phyloP scores from a whole-genome alignment of 192 early-diverging fungal genomes.

The Entomortierella chlamydospora region DNA sequence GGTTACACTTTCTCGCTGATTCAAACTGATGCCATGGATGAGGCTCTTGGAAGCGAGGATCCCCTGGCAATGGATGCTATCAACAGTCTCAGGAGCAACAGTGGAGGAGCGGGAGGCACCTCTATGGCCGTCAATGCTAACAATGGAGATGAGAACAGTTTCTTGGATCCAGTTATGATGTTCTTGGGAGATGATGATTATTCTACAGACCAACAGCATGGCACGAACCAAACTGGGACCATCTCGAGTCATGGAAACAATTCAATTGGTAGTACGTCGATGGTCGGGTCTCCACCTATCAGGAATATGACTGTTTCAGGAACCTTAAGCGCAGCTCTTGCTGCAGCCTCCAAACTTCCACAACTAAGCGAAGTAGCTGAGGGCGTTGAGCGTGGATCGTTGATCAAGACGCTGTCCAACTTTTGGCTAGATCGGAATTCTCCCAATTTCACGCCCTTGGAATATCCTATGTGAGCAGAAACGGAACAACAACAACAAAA shows the following conservation, averaged over 20 bases:
- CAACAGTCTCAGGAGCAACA: background rate
- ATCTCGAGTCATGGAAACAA: background rate
- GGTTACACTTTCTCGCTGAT: conserved; percentile 63
- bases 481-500: background rate
- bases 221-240: background rate
- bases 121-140: background rate
- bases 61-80: conserved; percentile 21
- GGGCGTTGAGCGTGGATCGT: conserved; percentile 61
- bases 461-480: conserved; percentile 75
- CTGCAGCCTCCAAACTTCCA: conserved; percentile 42
- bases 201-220: conserved; percentile 3
- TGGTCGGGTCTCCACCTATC: conserved; percentile 36
- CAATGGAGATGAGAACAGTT: conserved; percentile 44
- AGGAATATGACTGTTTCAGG: conserved; percentile 55
- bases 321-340: conserved; percentile 38
- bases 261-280: background rate
- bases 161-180: conserved; percentile 49
- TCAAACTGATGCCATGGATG: conserved; percentile 68
- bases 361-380: conserved; percentile 41
- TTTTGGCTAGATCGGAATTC: conserved; percentile 78
- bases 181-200: conserved; percentile 53
- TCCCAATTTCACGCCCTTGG: conserved; percentile 73
- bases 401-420: conserved; percentile 81
- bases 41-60: conserved; percentile 55
- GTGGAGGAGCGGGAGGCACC: background rate